Evolutionary conservation across 2,329 filamentous ascomycete species (phyloP).

Genomic region (Chaetomium globosum): DNA sequence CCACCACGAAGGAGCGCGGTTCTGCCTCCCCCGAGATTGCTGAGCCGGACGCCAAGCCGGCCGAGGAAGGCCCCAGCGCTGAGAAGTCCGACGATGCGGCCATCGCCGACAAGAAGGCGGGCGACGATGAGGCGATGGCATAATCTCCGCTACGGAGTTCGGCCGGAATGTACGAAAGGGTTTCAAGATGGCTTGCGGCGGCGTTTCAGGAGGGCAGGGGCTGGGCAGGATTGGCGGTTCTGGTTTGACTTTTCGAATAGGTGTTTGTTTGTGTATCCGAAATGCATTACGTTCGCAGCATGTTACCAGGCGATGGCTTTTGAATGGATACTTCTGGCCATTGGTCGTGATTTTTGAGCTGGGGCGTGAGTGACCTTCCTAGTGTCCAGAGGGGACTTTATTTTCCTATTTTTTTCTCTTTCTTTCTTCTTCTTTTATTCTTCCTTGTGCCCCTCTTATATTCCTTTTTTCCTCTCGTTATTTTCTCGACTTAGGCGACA

Average conservation of each 20-base stretch:
- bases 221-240: conserved; percentile 15
- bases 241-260: conserved; percentile 15
- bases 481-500: no score
- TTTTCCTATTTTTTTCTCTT: no score
- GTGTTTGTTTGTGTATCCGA: conserved; percentile 19
- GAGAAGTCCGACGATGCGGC: conserved; percentile 15
- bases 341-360: not conserved
- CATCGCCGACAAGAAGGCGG: conserved; percentile 14
- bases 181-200: conserved; percentile 20
- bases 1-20: conserved; percentile 10
- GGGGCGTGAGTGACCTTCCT: no score
- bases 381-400: no score
- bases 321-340: not conserved
- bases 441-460: no score
- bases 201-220: conserved; percentile 23
- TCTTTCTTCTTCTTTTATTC: no score
- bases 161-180: not conserved
- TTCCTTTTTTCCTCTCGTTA: no score
- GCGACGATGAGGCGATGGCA: conserved; percentile 11
- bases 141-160: not conserved
- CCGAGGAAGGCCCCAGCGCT: conserved; percentile 11
- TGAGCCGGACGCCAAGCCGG: conserved; percentile 15
- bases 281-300: not conserved
- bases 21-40: conserved; percentile 17
- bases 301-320: not conserved